Evolutionary conservation across 345 rosid genomes (phyloP), one percentile per base, ranked within the genome.

Genomic region (Chamaenerion angustifolium): DNA sequence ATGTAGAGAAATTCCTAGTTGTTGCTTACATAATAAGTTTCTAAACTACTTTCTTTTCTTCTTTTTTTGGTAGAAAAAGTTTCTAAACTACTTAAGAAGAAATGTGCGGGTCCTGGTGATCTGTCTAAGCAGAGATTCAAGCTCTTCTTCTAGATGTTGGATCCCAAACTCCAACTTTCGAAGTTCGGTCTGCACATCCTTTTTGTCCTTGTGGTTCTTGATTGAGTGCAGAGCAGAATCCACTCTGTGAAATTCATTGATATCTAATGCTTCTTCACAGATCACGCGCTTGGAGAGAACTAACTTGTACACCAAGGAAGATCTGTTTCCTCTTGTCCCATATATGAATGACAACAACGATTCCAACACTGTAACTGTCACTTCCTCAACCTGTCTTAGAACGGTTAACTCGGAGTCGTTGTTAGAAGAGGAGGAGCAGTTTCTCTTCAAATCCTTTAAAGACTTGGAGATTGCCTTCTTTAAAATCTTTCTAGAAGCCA

Each of bases 81-180:
- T 21, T 21, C 25, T 21, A 21, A 21, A 21, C 25, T 21, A 21
- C 25, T n/a, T n/a, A n/a, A 81, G 80, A 61, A 77, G n/a, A 3
- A 68, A 71, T 15, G 57, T 81, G 59, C 78, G 71, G 42, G 64
- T 59, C 58, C 74, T 77, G 18, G 75, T 71, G 59, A 73, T 43
- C 12, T 59, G 54, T 53, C 57, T 65, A 7, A 54, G 65, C 12
- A 69, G 37, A 46, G 59, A 55, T 7, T 75, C 74, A 50, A 60
- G 40, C 21, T 64, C 71, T 25, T 67, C 70, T 59, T 73, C 73
- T 23, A 71, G 68, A 59, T 69, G 67, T 58, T 65, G 69, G 55
- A 75, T 56, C 68, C 68, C 61, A 16, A 54, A 15, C 49, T 69
- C 76, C 55, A 74, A 15, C 42, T 40, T 65, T 58, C 66, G 71